These are phyloP conservation scores for Aureoboletus auriporus DNA, from an alignment of 768 basidiomycete genomes.

Conservation along the genomic window DNA sequence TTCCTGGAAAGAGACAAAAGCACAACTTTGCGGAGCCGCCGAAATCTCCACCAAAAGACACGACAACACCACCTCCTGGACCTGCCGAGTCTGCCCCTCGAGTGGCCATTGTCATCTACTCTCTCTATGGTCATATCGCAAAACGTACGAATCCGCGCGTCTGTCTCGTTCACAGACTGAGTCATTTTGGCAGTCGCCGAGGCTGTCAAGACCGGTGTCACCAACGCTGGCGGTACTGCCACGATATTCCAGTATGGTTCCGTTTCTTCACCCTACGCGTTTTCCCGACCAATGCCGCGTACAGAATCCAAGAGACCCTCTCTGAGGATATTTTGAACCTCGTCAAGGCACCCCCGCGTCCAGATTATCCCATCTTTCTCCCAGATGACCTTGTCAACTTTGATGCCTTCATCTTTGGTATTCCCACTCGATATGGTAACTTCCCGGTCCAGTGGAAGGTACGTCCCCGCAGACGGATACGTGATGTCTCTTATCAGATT, in stretches of 20 bases:
- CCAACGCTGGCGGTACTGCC: slow-evolving; percentile 38
- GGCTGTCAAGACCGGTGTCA: slow-evolving; percentile 38
- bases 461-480: slow-evolving; percentile 12
- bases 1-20: slow-evolving; percentile 36
- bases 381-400: slow-evolving; percentile 31
- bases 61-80: slow-evolving; percentile 9
- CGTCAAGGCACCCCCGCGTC: slow-evolving; percentile 70
- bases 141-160: slow-evolving; percentile 31
- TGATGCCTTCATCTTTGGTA: slow-evolving; percentile 43
- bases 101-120: slow-evolving; percentile 46
- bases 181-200: slow-evolving; percentile 25
- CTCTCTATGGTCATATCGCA: slow-evolving; percentile 48
- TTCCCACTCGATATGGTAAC: slow-evolving; percentile 46
- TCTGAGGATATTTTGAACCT: slow-evolving; percentile 60
- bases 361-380: slow-evolving; percentile 45
- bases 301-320: slow-evolving; percentile 80
- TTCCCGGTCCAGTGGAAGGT: slow-evolving; percentile 58
- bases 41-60: slow-evolving; percentile 11
- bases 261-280: neutral
- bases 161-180: neutral
- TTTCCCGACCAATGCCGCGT: neutral
- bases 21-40: slow-evolving; percentile 29
- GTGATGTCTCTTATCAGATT: slow-evolving; percentile 19
- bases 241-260: slow-evolving; percentile 44
- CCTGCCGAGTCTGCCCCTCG: slow-evolving; percentile 27